Evolutionary conservation across 352 stramenopile species (phyloP), one percentile per base, ranked within the genome.

Genomic region (Phytophthora meadii): DNA sequence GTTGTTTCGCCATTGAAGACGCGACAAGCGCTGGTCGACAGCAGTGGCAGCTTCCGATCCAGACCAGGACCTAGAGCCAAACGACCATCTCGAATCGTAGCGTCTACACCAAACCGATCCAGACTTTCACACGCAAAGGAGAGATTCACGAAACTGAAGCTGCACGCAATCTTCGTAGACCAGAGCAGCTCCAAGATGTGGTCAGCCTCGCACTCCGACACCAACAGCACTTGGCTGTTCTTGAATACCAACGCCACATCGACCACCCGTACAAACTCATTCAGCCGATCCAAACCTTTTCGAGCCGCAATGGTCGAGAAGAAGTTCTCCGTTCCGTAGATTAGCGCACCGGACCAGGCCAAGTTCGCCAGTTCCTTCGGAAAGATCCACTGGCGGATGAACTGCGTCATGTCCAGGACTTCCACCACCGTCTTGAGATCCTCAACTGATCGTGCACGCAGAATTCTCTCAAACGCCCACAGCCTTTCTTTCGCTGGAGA

Each of bases 311-410:
- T 58, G 0, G 72, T 77, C 30, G 37, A 39, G n/a, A 79, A 87
- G 50, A 89, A 87, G 56, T 88, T 89, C 4, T 40, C 32, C 1
- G 78, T 84, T n/a, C 72, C 75, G 19, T 68, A 84, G 1, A 89
- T 19, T 0, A 59, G 54, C 2, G 70, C 41, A 1, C 17, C 45
- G 2, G 15, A 7, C 81, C 79, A 88, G 6, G 36, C 32, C 22
- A 87, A 49, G 36, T 58, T 48, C 5, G 22, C 34, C 9, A 85
- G 27, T 4, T 58, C 32, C 24, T 60, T 57, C 0, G 41, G 54
- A 17, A 22, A 46, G 3, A 73, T 42, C 49, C 36, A 58, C 24
- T 66, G 15, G 8, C 37, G 58, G n/a, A 70, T 51, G 42, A 61
- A 66, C 0, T 5, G 24, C 28, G 32, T 32, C 40, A 69, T 39